Evolutionary conservation across 2,329 filamentous ascomycete species (phyloP).

Genomic region (Botrytis fabae): DNA sequence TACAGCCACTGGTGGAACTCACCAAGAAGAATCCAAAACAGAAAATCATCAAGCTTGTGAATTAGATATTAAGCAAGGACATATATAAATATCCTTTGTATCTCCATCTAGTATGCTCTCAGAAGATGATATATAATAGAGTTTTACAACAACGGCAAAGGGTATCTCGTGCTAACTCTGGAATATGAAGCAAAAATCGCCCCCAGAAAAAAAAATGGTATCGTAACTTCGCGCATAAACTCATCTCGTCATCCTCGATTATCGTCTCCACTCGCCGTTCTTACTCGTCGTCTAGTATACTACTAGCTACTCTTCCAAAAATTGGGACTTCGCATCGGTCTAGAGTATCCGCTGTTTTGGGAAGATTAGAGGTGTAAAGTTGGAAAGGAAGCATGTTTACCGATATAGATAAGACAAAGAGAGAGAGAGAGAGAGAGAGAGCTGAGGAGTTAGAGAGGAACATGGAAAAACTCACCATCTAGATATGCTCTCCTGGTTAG

Average conservation of each 20-base stretch:
- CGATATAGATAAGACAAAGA: background rate
- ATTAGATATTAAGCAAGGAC: conserved; percentile 8
- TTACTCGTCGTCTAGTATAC: conserved; percentile 82
- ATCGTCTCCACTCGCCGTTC: background rate
- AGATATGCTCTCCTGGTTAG: conserved; percentile 78
- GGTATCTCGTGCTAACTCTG: conserved; percentile 12
- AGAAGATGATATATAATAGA: background rate
- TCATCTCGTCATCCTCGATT: background rate
- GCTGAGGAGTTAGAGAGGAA: background rate
- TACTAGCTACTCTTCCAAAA: conserved; percentile 81
- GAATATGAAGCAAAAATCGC: conserved; percentile 11
- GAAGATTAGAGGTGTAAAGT: conserved; percentile 28
- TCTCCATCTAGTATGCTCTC: background rate
- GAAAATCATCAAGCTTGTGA: background rate
- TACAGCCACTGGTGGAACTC: background rate
- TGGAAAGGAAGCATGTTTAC: background rate
- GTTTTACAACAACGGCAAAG: conserved; percentile 4
- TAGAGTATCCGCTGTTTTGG: conserved; percentile 56
- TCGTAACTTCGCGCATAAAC: background rate
- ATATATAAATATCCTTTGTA: background rate
- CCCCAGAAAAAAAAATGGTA: background rate
- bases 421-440: background rate
- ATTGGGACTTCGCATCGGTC: conserved; percentile 71
- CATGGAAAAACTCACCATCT: conserved; percentile 56
- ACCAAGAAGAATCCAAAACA: background rate